Base-by-base conservation (phyloP, 2,329 filamentous ascomycete genomes). In the Cladophialophora psammophila region DNA sequence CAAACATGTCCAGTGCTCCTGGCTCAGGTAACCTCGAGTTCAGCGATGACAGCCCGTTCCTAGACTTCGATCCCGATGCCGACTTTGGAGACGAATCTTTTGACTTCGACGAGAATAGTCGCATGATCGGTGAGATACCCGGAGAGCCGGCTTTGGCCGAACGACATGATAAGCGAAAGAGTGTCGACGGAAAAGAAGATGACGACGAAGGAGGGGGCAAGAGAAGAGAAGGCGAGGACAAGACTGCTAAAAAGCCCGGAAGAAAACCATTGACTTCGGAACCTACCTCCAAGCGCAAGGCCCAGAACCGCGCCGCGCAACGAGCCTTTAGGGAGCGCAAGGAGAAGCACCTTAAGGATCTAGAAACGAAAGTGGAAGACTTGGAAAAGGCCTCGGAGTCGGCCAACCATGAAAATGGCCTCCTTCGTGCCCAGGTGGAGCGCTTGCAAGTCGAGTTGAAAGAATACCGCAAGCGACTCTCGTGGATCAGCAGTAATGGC, bases 221-320 rank as follows among this genome's bases (percentile, higher is more conserved):
- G 83, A 87, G 93, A 71, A 88, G 91, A 67, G 93, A 96, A 79
- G 88, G 90, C 66, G 89, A 93, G 64, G 92, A 94, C 53, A 97
- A 95, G 80, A 85, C 90, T 52, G 88, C 92, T 31, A 98, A 98
- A 87, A 99, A 98, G 82, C 94, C 95, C 4, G 95, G 95, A 59
- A 88, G 95, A 70, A 99, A 99, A 84, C 95, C 94, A 20, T 84
- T 98, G 75, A 98, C 93, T 56, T 96, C 92, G 26, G 95, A 98
- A 79, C 95, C 95, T 31, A 98, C 92, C 73, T 95, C 94, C 80
- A 83, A 83, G 74, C 80, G 81, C 74, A 99, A 99, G 82, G 95
- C 95, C 9, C 94, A 97, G 76, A 97, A 97, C 73, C 88, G 94
- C 72, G 94, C 94, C 10, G 94, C 94, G 4, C 94, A 97, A 80